These are phyloP conservation scores for Scutellaria barbata DNA, from an alignment of 257 asterid genomes.

Conservation along the genomic window DNA sequence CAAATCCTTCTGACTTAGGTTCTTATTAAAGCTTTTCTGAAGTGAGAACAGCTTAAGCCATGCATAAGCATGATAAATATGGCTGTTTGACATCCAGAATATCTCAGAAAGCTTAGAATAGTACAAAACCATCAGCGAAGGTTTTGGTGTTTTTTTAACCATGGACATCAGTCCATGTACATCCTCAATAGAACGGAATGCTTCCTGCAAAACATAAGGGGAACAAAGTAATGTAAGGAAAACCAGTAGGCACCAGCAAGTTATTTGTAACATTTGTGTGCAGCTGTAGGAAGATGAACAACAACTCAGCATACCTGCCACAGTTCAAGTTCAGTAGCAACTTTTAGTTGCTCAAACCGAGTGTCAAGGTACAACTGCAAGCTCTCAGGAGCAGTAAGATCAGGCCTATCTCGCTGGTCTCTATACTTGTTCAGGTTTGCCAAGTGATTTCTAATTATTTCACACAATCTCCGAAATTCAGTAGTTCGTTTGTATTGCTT, in stretches of 20 bases:
- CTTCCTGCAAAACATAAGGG: conserved; percentile 61
- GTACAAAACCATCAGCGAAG: conserved; percentile 82
- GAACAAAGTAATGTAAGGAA: background rate
- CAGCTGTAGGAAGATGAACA: conserved; percentile 11
- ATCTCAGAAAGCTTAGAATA: conserved; percentile 88
- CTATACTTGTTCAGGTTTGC: conserved; percentile 89
- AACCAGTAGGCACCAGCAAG: background rate
- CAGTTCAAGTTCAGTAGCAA: conserved; percentile 87
- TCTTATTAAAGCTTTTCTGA: conserved; percentile 82
- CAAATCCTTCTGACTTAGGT: conserved; percentile 87
- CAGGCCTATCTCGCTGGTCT: conserved; percentile 96
- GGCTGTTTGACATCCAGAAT: conserved; percentile 86
- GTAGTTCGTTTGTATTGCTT: conserved; percentile 92
- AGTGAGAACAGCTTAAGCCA: conserved; percentile 94
- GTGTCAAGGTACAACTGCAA: conserved; percentile 89
- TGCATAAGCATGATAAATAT: conserved; percentile 96
- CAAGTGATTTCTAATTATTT: conserved; percentile 85
- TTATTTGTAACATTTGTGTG: background rate
- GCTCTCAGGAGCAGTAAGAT: conserved; percentile 86
- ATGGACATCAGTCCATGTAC: conserved; percentile 82
- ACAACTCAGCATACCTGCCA: conserved; percentile 76
- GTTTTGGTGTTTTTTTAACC: conserved; percentile 86
- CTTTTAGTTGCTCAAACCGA: conserved; percentile 91
- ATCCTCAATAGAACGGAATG: conserved; percentile 91
- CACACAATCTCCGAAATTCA: conserved; percentile 89